A percentile compares a stretch with the other conserved stretches of the same genome.
Conservation (phyloP, 1,139 yeast species). For the Wickerhamiella pararugosa region DNA sequence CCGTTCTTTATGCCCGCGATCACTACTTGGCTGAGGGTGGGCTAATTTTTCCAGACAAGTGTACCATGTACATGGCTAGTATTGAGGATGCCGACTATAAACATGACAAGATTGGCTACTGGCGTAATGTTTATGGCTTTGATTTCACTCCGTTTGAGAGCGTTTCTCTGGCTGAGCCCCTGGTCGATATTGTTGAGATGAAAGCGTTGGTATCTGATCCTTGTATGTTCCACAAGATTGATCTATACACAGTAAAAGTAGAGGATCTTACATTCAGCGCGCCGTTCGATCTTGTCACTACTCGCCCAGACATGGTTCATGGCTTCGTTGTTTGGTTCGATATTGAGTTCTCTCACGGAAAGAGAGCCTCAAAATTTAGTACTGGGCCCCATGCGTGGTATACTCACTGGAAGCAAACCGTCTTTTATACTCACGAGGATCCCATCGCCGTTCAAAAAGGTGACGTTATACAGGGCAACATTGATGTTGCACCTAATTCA, state of each 20-base stretch:
- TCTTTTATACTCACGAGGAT: constrained; percentile 77
- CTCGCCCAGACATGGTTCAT: constrained; percentile 68
- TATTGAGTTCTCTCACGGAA: constrained; percentile 54
- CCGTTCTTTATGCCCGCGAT: constrained; percentile 91
- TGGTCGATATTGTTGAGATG: constrained; percentile 84
- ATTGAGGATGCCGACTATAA: constrained; percentile 92
- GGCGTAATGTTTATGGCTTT: constrained; percentile 97
- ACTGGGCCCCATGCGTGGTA: constrained; percentile 33
- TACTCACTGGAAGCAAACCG: constrained; percentile 87
- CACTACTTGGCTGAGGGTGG: constrained; percentile 78
- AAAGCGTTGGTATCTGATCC: constrained; percentile 61
- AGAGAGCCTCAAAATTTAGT: constrained; percentile 28
- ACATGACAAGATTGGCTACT: constrained; percentile 80
- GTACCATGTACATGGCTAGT: constrained; percentile 80
- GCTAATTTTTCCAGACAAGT: constrained; percentile 87
- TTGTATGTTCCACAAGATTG: constrained; percentile 60
- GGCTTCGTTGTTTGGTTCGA: constrained; percentile 94
- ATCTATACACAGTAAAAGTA: constrained; percentile 73
- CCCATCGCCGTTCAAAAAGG: constrained; percentile 55
- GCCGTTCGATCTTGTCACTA: constrained; percentile 53
- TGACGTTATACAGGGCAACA: constrained; percentile 54
- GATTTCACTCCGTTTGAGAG: constrained; percentile 66
- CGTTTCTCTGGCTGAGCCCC: constrained; percentile 80
- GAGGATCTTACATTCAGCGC: constrained; percentile 67
- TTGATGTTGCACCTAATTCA: constrained; percentile 64